These are phyloP conservation scores for Royoungia palumana DNA, from an alignment of 768 basidiomycete genomes.

Conservation along the genomic window DNA sequence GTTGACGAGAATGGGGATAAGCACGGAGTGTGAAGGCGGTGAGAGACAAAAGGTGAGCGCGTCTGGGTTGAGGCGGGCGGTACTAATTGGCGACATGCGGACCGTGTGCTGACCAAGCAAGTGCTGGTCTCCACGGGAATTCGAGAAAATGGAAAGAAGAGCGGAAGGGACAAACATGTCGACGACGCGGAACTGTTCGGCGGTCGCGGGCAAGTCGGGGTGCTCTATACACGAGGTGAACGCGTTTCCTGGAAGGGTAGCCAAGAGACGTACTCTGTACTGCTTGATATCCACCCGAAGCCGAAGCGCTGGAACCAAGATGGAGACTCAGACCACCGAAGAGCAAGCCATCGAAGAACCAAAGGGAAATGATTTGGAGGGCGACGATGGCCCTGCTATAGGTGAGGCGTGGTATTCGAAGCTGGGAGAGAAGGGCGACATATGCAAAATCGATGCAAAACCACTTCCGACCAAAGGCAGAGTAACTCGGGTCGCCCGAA, in stretches of 20 bases:
- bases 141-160: constrained; percentile 40
- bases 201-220: constrained; percentile 40
- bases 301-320: constrained; percentile 29
- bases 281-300: constrained; percentile 15
- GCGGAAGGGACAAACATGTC: constrained; percentile 52
- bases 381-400: constrained; percentile 62
- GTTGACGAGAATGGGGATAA: constrained; percentile 85
- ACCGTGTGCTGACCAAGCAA: constrained; percentile 87
- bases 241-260: neutral
- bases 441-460: constrained; percentile 65
- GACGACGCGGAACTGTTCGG: constrained; percentile 46
- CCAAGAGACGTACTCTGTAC: constrained; percentile 31
- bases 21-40: constrained; percentile 47
- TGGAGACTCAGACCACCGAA: constrained; percentile 72
- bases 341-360: constrained; percentile 64
- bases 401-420: constrained; percentile 72
- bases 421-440: constrained; percentile 50
- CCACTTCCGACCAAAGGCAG: constrained; percentile 64
- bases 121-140: constrained; percentile 49
- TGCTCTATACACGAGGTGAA: constrained; percentile 24
- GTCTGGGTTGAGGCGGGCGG: constrained; percentile 83
- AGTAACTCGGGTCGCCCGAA: constrained; percentile 38
- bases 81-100: constrained; percentile 89
- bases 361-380: constrained; percentile 58
- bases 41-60: constrained; percentile 72